These are phyloP conservation scores for Areca catechu DNA, from an alignment of 176 grass and related monocot genomes.

Conservation along the genomic window DNA sequence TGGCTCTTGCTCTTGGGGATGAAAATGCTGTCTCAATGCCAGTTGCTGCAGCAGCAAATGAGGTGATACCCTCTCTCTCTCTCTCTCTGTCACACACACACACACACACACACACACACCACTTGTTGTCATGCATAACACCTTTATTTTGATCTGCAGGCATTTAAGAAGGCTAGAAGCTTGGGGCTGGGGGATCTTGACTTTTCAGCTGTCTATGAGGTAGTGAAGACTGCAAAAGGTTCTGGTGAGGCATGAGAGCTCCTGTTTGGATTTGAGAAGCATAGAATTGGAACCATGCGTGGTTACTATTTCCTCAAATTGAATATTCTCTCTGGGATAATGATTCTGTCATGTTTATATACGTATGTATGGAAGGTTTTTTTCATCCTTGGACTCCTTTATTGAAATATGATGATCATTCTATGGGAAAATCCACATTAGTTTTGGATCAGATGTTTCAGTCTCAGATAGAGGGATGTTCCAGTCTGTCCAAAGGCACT, in stretches of 20 bases:
- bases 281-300: not conserved
- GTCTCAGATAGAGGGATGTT: no score
- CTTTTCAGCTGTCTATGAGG: conserved; percentile 77
- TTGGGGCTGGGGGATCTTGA: conserved; percentile 66
- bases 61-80: conserved; percentile 25
- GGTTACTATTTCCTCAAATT: no score
- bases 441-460: no score
- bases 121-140: no score
- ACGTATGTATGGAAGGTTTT: no score
- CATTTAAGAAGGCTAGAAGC: conserved; percentile 84
- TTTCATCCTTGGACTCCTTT: no score
- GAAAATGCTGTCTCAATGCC: conserved; percentile 81
- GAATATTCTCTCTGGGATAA: no score
- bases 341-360: no score
- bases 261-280: conserved; percentile 1
- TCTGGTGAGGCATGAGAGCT: conserved; percentile 35
- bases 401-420: no score
- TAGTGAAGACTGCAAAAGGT: conserved; percentile 38
- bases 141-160: conserved; percentile 21
- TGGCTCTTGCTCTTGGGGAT: conserved; percentile 72
- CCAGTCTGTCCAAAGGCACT: no score
- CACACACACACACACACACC: no score
- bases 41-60: conserved; percentile 72
- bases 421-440: no score
- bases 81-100: not conserved